Evolutionary conservation across 495 filamentous ascomycete species (phyloP), one percentile per base, ranked within the genome.

Genomic region (Copromyces sp.): DNA sequence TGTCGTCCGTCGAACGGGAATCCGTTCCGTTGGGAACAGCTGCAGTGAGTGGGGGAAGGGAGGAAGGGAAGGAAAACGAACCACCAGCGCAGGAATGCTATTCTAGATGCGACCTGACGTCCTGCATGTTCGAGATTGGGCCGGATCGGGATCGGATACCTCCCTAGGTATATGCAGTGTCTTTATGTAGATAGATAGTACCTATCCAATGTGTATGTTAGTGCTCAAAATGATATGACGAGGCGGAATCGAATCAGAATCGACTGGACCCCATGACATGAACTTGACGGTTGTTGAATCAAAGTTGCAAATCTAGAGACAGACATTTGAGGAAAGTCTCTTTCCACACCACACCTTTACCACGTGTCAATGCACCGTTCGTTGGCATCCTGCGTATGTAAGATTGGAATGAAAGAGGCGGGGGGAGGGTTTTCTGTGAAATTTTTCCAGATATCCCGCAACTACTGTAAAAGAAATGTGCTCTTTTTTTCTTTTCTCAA

Each of bases 361-460:
- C 78, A 80, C 78, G 78, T 80, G 78, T 80, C 78, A 78, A 61
- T 42, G 75, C 69, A 69, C 74, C 69, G 78, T 79, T 80, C 69
- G 78, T 79, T 80, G 78, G 77, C 17, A 80, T 71, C 40, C 38
- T 53, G 38, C 39, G 42, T 4, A 37, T 37, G 35, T 5, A 35
- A 32, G 53, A 17, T 32, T 12, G 53, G 17, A 65, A 70, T 69
- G 39, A 47, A 61, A 69, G 40, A 73, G 14, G 47, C 47, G 4
- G 61, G 70, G 70, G 38, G 24, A 1, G 24, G 16, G 35, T 69
- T 69, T 40, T 70, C 40, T 71, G 72, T 35, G 41, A 59, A 24
- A 39, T 40, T 71, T 40, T 71, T 39, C 53, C n/a, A 68, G 39
- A 47, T 68, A 59, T 32, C 71, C n/a, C 44, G 41, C 41, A 39